A percentile compares a stretch with the other conserved stretches of the same genome.
Evolutionary conservation across 345 rosid genomes (phyloP).

Genomic region (Corchorus olitorius): DNA sequence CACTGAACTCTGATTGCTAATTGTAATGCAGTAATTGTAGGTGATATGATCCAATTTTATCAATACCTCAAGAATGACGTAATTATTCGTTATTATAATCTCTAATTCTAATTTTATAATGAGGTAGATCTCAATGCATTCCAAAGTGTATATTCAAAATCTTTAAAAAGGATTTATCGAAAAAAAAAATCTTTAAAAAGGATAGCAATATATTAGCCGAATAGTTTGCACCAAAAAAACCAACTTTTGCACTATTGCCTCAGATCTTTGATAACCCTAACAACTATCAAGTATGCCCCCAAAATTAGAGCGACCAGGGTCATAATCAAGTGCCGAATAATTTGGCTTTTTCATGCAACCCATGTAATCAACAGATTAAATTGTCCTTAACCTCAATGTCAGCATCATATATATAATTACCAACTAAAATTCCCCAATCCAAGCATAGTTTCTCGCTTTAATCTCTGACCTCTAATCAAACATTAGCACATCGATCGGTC

Average conservation of each 20-base stretch:
- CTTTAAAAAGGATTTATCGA: not conserved
- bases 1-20: too few species aligned
- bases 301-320: slow-evolving; percentile 29
- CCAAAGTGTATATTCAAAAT: not conserved
- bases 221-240: not conserved
- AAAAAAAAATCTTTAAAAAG: not conserved
- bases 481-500: not conserved
- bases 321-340: slow-evolving; percentile 26
- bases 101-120: too few species aligned
- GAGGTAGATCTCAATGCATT: not conserved
- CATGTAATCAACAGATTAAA: slow-evolving; percentile 23
- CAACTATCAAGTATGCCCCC: not conserved
- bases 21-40: too few species aligned
- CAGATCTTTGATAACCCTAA: not conserved
- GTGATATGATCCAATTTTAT: too few species aligned
- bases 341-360: slow-evolving; percentile 25
- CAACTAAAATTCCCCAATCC: slow-evolving; percentile 28
- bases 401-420: slow-evolving; percentile 21
- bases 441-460: slow-evolving; percentile 7
- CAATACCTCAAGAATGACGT: too few species aligned
- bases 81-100: too few species aligned
- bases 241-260: not conserved
- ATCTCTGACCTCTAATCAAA: slow-evolving; percentile 4
- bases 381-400: slow-evolving; percentile 36
- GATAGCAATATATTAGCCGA: not conserved